phyloP scores from a whole-genome alignment of 2,329 filamentous ascomycete species.

The Xylariaceae sp. region DNA sequence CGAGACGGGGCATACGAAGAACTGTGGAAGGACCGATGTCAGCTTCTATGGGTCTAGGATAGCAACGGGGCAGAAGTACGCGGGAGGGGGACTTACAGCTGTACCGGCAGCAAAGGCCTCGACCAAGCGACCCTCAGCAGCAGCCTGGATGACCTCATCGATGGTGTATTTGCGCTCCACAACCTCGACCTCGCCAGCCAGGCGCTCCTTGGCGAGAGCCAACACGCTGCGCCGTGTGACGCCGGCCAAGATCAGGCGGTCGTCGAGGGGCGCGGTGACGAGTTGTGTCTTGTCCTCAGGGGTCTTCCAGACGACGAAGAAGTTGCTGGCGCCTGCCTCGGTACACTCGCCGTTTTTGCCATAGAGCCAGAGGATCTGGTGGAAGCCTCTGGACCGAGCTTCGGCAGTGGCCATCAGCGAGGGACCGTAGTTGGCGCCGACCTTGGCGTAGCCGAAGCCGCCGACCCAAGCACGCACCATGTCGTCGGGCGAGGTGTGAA shows the following conservation, averaged over 20 bases:
- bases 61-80: background rate
- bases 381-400: constrained; percentile 66
- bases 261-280: constrained; percentile 76
- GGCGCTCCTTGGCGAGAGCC: constrained; percentile 61
- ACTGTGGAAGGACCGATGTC: constrained; percentile 38
- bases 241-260: constrained; percentile 79
- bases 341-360: constrained; percentile 73
- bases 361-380: constrained; percentile 94
- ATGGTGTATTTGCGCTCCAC: constrained; percentile 83
- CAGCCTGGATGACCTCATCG: constrained; percentile 66
- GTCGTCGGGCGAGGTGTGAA: constrained; percentile 74
- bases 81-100: constrained; percentile 53
- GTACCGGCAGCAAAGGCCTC: constrained; percentile 87
- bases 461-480: constrained; percentile 89
- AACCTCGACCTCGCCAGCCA: constrained; percentile 58
- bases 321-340: constrained; percentile 88
- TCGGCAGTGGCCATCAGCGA: constrained; percentile 72
- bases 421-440: constrained; percentile 91
- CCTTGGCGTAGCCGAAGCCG: constrained; percentile 86
- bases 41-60: background rate
- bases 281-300: constrained; percentile 62
- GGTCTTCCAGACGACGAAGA: constrained; percentile 76
- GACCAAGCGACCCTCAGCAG: constrained; percentile 67
- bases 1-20: constrained; percentile 64
- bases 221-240: constrained; percentile 79